phyloP scores from a whole-genome alignment of 306 rosid genomes.

The Prunus persica region DNA sequence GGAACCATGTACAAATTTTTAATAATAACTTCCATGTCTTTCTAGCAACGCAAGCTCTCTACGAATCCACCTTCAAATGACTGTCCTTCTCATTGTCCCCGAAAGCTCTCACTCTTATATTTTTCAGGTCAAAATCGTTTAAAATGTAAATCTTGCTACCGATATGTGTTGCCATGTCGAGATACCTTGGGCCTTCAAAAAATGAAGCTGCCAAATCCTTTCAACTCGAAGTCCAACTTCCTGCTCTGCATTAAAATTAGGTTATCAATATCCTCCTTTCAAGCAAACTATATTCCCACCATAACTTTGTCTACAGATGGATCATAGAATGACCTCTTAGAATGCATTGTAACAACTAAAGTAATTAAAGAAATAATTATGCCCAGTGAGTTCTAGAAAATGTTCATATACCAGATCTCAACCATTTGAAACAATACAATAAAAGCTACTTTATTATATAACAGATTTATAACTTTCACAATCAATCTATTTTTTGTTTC shows the following conservation, averaged over 20 bases:
- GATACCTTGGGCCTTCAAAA: not conserved
- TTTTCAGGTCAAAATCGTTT: not conserved
- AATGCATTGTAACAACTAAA: not conserved
- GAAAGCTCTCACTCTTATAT: not conserved
- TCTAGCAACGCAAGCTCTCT: not conserved
- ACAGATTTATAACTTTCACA: too few species aligned
- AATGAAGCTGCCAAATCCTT: not conserved
- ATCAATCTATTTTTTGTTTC: too few species aligned
- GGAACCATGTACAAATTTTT: too few species aligned
- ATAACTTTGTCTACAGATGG: not conserved
- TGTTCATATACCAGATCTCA: not conserved
- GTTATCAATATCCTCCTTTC: not conserved
- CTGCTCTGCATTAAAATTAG: not conserved
- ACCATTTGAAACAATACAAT: not conserved
- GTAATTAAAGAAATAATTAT: not conserved
- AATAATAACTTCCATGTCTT: too few species aligned
- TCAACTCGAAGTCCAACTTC: not conserved
- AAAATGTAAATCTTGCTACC: not conserved
- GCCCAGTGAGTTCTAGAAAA: too few species aligned
- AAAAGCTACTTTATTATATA: not conserved
- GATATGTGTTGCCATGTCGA: not conserved
- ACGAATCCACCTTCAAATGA: not conserved
- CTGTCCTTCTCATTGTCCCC: not conserved
- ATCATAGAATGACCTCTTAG: not conserved
- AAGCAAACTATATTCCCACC: not conserved